These are phyloP conservation scores for Wallacemonas collosoma DNA, from an alignment of 208 protist genomes.

Conservation along the genomic window DNA sequence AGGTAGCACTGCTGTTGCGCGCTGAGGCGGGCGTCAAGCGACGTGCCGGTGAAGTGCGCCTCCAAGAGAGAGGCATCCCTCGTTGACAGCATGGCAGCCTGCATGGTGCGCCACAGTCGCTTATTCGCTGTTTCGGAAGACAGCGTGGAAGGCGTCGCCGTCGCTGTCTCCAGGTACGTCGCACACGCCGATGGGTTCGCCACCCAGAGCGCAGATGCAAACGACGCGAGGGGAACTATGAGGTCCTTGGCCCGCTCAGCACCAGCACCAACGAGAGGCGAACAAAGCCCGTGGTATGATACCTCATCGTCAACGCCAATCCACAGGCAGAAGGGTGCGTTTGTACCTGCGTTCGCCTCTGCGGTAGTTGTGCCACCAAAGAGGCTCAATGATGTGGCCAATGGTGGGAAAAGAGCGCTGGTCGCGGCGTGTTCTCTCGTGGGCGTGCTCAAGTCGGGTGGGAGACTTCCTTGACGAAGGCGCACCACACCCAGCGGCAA, in stretches of 20 bases:
- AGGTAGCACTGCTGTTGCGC: slow-evolving; percentile 63
- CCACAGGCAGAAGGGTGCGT: slow-evolving; percentile 1
- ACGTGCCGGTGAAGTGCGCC: slow-evolving; percentile 44
- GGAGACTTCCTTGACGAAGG: slow-evolving; percentile 16
- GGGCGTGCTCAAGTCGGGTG: background rate
- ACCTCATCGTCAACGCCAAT: slow-evolving; percentile 53
- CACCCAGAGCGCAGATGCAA: slow-evolving; percentile 70
- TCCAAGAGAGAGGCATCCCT: slow-evolving; percentile 67
- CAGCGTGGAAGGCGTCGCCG: slow-evolving; percentile 22
- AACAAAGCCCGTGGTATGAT: slow-evolving; percentile 17
- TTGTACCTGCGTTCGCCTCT: background rate
- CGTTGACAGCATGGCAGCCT: slow-evolving; percentile 83
- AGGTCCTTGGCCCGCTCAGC: slow-evolving; percentile 17
- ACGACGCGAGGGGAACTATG: slow-evolving; percentile 59
- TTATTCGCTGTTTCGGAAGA: slow-evolving; percentile 29
- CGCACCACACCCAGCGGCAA: slow-evolving; percentile 63
- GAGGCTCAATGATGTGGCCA: background rate
- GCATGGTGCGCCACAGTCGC: slow-evolving; percentile 81
- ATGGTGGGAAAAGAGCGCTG: background rate
- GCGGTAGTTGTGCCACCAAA: background rate
- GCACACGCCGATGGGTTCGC: slow-evolving; percentile 42
- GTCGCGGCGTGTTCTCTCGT: too few species aligned
- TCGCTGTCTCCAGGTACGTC: slow-evolving; percentile 44
- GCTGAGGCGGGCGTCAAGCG: slow-evolving; percentile 72
- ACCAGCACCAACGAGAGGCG: slow-evolving; percentile 37